Base-by-base conservation (phyloP, 371 early-diverging fungal species). In the Rhizopus sp. region DNA sequence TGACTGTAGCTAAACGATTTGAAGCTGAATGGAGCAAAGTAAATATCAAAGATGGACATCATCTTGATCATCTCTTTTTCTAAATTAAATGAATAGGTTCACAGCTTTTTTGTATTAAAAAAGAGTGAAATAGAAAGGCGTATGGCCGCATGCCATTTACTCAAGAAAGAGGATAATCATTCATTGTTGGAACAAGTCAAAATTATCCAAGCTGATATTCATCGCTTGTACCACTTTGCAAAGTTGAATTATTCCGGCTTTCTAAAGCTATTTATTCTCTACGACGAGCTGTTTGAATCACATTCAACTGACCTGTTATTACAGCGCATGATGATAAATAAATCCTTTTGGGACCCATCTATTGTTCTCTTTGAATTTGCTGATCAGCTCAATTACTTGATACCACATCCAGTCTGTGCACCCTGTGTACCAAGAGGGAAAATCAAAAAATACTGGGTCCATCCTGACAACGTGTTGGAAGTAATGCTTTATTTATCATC, bases 181-280 rank as follows among this genome's bases (percentile, higher is more conserved):
- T 34, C n/a, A n/a, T 16, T 35, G n/a, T 15, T 15, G 4, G 50
- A 49, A 29, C 46, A 46, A 46, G 29, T 46, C 29, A 46, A 46
- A 15, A 49, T 34, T 33, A 29, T 34, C 9, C 50, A 34, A 16
- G 5, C 30, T 3, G 65, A 65, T 23, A 65, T 65, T 12, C 45
- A 57, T 39, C 57, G 56, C 2, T 32, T 65, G 17, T 50, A 65
- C 13, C 53, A 53, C 13, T 65, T 56, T 53, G 15, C 37, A 2
- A 65, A 53, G 52, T 34, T 65, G 13, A 65, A 65, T 9, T 60
- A 65, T 41, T 42, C 41, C 41, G 65, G 53, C 0, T 65, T 65
- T 16, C 15, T 65, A 6, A 29, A 10, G 9, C 23, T 65, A 15
- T 53, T 60, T 37, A 52, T 60, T 34, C 57, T 38, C 16, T 49